Evolutionary conservation across 495 filamentous ascomycete genomes (phyloP).

Genomic region (Trichocladium uniseriatum): DNA sequence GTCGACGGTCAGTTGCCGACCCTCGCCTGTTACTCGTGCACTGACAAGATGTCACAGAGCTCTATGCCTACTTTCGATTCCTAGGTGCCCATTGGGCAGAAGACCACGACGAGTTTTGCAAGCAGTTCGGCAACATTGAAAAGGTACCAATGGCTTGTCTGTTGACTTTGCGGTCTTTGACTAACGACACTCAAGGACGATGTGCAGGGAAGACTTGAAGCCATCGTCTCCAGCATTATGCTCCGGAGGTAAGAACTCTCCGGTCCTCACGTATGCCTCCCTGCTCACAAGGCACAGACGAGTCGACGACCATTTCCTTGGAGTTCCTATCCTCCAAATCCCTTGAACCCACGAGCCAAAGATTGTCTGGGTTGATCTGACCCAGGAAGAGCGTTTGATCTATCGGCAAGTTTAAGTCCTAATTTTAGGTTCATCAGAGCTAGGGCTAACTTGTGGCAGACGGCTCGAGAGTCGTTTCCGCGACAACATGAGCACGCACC

Average conservation of each 20-base stretch:
- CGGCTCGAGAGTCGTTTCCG: background rate
- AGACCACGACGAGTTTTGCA: background rate
- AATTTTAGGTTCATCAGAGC: background rate
- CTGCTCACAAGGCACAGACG: background rate
- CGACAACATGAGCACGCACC: background rate
- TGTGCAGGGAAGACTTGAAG: background rate
- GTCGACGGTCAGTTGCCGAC: background rate
- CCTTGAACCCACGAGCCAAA: background rate
- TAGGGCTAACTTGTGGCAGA: background rate
- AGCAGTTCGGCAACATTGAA: background rate
- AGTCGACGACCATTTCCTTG: background rate
- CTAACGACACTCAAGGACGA: background rate
- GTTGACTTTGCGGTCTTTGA: no score
- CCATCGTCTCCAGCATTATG: background rate
- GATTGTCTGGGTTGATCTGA: background rate
- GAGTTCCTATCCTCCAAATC: background rate
- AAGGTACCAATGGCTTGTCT: no score
- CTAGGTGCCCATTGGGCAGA: conserved; percentile 3
- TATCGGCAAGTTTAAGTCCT: background rate
- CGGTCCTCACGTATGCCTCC: no score
- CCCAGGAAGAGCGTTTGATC: background rate
- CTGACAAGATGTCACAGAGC: background rate
- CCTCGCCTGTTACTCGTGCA: background rate
- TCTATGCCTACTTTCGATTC: conserved; percentile 1
- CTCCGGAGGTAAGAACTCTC: background rate